A percentile compares a stretch with the other conserved stretches of the same genome.
phyloP scores from a whole-genome alignment of 176 grass and related monocot genomes.

The Coix lacrymajobi region DNA sequence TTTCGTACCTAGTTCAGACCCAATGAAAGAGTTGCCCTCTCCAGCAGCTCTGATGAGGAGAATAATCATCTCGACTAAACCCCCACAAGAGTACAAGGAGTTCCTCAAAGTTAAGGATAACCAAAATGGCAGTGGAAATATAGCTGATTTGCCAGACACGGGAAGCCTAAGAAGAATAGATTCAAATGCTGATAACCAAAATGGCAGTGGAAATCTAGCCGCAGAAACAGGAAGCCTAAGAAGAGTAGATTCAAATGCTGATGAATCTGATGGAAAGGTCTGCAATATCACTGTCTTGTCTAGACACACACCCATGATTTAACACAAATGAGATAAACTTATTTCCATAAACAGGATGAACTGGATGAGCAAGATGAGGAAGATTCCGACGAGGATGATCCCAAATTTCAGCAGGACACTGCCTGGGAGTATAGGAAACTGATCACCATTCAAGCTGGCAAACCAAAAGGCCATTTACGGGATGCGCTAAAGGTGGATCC shows the following conservation, averaged over 20 bases:
- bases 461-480: constrained; percentile 75
- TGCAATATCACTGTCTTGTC: constrained; percentile 5
- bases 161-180: constrained; percentile 42
- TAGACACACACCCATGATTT: neutral
- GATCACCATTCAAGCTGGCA: constrained; percentile 89
- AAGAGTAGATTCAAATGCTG: constrained; percentile 55
- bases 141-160: constrained; percentile 28
- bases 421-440: constrained; percentile 61
- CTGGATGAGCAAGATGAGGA: constrained; percentile 57
- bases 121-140: neutral
- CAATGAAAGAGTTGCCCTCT: constrained; percentile 82
- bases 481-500: constrained; percentile 69
- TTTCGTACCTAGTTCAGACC: constrained; percentile 52
- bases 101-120: constrained; percentile 58
- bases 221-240: neutral
- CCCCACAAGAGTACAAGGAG: constrained; percentile 82
- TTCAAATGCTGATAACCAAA: constrained; percentile 43
- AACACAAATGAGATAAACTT: constrained; percentile 16
- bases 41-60: constrained; percentile 67
- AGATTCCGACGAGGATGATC: constrained; percentile 51
- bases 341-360: constrained; percentile 42
- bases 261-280: constrained; percentile 70
- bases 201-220: neutral
- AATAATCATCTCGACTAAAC: constrained; percentile 97
- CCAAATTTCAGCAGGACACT: constrained; percentile 48